A percentile compares a stretch with the other conserved stretches of the same genome.
Evolutionary conservation across 139 green algal species (phyloP).

Genomic region (Picochlorum sp.): DNA sequence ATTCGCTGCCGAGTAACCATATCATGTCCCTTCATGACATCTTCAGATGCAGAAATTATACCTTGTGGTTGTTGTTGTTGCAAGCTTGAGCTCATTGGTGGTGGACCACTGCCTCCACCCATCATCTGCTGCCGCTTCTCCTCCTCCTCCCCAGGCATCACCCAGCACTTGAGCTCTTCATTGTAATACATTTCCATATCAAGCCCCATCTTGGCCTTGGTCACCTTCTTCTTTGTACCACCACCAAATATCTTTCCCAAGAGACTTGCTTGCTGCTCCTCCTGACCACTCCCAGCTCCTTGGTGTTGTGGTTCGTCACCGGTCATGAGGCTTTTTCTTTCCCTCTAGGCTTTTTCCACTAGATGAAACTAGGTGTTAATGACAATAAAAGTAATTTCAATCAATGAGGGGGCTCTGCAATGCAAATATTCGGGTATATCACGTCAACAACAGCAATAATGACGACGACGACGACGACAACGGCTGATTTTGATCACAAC

Average conservation of each 20-base stretch:
- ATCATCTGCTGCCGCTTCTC: constrained; percentile 3
- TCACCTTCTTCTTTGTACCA: not conserved
- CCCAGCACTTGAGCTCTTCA: constrained; percentile 35
- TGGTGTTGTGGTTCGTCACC: not conserved
- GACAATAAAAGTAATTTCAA: too few relatives aligned
- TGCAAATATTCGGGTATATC: too few relatives aligned
- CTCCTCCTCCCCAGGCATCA: constrained; percentile 30
- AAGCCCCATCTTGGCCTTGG: constrained; percentile 17
- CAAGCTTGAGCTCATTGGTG: not conserved
- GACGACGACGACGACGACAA: too few relatives aligned
- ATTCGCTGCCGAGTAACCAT: not conserved
- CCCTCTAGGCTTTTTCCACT: not conserved
- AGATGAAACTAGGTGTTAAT: too few relatives aligned
- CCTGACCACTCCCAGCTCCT: not conserved
- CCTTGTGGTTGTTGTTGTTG: too few relatives aligned
- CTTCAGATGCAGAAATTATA: not conserved
- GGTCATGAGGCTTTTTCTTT: not conserved
- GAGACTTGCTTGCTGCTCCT: not conserved
- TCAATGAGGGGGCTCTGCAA: too few relatives aligned
- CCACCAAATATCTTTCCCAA: constrained; percentile 10
- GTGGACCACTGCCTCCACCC: too few relatives aligned
- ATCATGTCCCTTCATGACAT: not conserved
- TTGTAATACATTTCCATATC: constrained; percentile 28
- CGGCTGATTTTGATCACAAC: too few relatives aligned
- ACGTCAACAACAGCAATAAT: too few relatives aligned